Percentiles rank a stretch among this genome's conserved stretches.
phyloP scores from a whole-genome alignment of 495 filamentous ascomycete species.

The Aspergillus funiculosus region DNA sequence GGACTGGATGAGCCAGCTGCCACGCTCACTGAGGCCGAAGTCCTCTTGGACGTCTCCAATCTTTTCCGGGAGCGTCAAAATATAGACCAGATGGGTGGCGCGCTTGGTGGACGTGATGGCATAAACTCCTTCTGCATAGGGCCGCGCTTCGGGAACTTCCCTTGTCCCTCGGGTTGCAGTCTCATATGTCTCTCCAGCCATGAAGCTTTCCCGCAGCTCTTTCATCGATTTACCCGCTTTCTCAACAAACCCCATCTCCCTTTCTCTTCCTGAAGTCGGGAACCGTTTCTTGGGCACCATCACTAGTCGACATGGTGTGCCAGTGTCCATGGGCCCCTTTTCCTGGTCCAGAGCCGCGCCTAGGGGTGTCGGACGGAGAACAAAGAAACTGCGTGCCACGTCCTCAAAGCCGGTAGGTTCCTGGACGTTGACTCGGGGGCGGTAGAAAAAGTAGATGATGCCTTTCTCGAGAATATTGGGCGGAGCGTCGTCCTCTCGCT shows the following conservation, averaged over 20 bases:
- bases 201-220: conserved; percentile 66
- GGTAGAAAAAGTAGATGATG: conserved; percentile 90
- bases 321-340: conserved; percentile 54
- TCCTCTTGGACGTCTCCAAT: conserved; percentile 69
- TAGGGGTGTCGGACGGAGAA: conserved; percentile 69
- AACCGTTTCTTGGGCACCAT: conserved; percentile 83
- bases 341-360: conserved; percentile 58
- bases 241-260: conserved; percentile 82
- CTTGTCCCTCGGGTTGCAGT: conserved; percentile 72
- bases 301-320: conserved; percentile 62
- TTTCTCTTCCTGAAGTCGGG: conserved; percentile 63
- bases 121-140: conserved; percentile 83
- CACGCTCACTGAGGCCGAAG: conserved; percentile 65
- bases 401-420: conserved; percentile 66
- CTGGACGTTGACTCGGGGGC: conserved; percentile 66
- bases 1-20: conserved; percentile 71
- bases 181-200: conserved; percentile 60
- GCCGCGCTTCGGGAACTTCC: conserved; percentile 63
- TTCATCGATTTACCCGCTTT: conserved; percentile 61
- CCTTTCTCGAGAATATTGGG: conserved; percentile 87
- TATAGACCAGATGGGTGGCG: conserved; percentile 73
- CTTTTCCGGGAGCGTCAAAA: conserved; percentile 70
- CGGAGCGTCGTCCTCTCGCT: conserved; percentile 52
- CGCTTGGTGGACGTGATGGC: conserved; percentile 67
- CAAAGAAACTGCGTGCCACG: conserved; percentile 73